Base-by-base conservation (phyloP, 75 land plant genomes). In the Picea glauca region DNA sequence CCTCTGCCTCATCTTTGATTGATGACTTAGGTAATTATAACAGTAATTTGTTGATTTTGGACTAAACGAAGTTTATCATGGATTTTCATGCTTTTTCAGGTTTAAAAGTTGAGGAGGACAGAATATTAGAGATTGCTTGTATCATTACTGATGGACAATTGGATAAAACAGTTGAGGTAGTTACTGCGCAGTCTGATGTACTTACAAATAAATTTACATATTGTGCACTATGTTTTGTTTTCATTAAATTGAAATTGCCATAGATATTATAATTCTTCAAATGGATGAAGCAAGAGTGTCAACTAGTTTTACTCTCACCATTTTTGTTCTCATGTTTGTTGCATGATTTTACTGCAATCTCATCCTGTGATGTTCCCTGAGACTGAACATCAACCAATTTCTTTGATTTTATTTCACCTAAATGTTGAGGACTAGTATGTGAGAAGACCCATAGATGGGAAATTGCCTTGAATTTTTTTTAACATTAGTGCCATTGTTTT, bases 121-220 rank as follows among this genome's bases (percentile, higher is more conserved):
- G 96, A 72, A 94, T 97, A 72, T 76, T 97, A 80, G 99, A 97
- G 81, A 97, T 97, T 78, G 99, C 99, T 64, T 97, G 99, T 82
- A 87, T 97, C 23, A 83, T 97, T 13, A 97, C 99, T 1, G 89
- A 97, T 84, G 98, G 99, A 46, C 91, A 79, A 26, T 74, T 97
- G 63, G 85, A 81, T 68, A 87, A 87, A 80, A 83, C 72, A 67
- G 77, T 93, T n/a, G 98, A 97, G 93, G 97, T 94, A 78, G 38
- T 31, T 63, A 38, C n/a, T 17, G 13, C 31, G 5, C 60, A 40
- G 50, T 20, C 23, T 26, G 31, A n/a, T 67, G 35, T 21, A 31
- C 18, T 76, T 59, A 18, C 14, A 17, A 76, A 61, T 56, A 58
- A 26, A 64, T 21, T 64, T 21, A 23, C 9, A 13, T 9, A 21